These are phyloP conservation scores for Hagleromyces aurorensis DNA, from an alignment of 805 yeast genomes.

Conservation along the genomic window DNA sequence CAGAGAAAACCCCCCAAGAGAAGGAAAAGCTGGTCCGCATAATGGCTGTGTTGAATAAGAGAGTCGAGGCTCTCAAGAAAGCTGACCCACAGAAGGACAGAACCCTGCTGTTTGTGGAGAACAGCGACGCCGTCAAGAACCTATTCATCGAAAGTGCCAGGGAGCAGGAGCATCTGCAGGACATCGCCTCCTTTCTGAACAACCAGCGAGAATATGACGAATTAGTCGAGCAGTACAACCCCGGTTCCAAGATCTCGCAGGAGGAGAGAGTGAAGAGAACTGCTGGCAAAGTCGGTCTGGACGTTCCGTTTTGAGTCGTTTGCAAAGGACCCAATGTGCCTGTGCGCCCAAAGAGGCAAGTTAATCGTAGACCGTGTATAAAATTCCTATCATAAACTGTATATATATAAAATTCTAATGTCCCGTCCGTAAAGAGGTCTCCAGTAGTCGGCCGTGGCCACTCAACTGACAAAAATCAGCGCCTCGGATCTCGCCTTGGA, in stretches of 20 bases:
- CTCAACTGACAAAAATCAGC: too few species aligned
- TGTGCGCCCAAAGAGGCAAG: too few species aligned
- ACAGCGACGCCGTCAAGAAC: conserved; percentile 12
- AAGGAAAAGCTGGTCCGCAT: conserved; percentile 6
- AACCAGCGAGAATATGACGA: conserved; percentile 74
- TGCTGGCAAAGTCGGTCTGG: conserved; percentile 85
- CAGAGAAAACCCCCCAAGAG: conserved; percentile 5
- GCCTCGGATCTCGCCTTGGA: conserved; percentile 64
- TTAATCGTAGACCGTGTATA: too few species aligned
- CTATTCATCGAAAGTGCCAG: conserved; percentile 5
- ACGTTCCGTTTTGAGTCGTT: conserved; percentile 41
- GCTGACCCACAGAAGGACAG: conserved; percentile 10
- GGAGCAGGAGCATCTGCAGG: conserved; percentile 38
- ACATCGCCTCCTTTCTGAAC: conserved; percentile 52
- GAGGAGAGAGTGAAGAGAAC: conserved; percentile 70
- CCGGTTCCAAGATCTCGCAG: conserved; percentile 65
- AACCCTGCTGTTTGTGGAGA: conserved; percentile 12
- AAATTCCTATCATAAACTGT: too few species aligned
- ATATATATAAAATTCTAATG: too few species aligned
- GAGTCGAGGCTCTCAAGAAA: conserved; percentile 11
- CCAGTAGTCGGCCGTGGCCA: too few species aligned
- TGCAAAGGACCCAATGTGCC: too few species aligned
- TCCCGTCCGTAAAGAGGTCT: too few species aligned
- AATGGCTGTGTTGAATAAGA: conserved; percentile 10
- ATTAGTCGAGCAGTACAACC: conserved; percentile 77